These are phyloP conservation scores for Parastagonospora avenae DNA, from an alignment of 2,329 filamentous ascomycete species.

Conservation along the genomic window DNA sequence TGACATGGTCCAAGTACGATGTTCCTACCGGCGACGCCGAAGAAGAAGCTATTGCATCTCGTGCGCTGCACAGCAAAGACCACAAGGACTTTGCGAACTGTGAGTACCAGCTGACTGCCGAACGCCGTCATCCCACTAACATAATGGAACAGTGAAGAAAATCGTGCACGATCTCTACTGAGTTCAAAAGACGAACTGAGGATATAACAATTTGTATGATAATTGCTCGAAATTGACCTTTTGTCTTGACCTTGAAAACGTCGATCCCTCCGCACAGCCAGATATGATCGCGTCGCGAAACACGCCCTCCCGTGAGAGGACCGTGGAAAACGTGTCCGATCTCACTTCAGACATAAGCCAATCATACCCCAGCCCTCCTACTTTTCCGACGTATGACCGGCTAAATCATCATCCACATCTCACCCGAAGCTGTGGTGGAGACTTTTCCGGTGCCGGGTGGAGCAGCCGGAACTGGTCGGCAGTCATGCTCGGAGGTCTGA, in stretches of 20 bases:
- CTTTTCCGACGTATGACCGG: slow-evolving; percentile 23
- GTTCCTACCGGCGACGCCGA: slow-evolving; percentile 44
- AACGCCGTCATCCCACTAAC: slow-evolving; percentile 6
- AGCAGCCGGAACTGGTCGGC: slow-evolving; percentile 41
- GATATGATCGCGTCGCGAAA: background rate
- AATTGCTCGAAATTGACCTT: background rate
- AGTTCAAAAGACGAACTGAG: no score
- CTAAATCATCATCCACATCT: slow-evolving; percentile 32
- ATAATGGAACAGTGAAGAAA: slow-evolving; percentile 29
- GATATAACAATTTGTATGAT: background rate
- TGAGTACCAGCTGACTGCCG: slow-evolving; percentile 19
- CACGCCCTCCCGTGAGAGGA: slow-evolving; percentile 9
- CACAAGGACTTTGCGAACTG: slow-evolving; percentile 44
- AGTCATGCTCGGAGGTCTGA: slow-evolving; percentile 34
- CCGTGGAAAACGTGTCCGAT: slow-evolving; percentile 28
- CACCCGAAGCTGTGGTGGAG: slow-evolving; percentile 20
- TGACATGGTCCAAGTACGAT: slow-evolving; percentile 36
- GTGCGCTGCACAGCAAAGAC: slow-evolving; percentile 43
- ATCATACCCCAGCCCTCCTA: slow-evolving; percentile 14
- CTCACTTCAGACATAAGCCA: slow-evolving; percentile 6
- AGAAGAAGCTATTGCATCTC: slow-evolving; percentile 42
- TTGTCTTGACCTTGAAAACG: no score
- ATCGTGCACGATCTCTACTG: slow-evolving; percentile 43
- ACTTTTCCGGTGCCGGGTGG: slow-evolving; percentile 23
- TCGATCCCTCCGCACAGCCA: no score